phyloP scores from a whole-genome alignment of 225 moss, liverwort and hornwort genomes.

The Takakia lepidozioides region DNA sequence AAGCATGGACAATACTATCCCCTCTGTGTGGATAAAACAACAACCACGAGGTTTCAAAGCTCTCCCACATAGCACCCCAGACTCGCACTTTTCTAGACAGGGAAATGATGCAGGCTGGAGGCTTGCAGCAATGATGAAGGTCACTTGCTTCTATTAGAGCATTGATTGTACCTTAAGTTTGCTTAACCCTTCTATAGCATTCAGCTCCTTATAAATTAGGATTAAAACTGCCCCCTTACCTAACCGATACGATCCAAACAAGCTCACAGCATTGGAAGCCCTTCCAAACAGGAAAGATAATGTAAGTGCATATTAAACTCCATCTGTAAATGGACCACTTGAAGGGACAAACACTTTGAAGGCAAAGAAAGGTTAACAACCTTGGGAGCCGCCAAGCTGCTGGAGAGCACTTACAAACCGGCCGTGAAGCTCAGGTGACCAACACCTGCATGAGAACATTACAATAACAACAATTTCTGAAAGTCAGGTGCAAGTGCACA shows the following conservation, averaged over 20 bases:
- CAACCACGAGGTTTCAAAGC: background rate
- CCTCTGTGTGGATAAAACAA: background rate
- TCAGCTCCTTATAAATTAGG: too few species aligned
- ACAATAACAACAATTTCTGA: background rate
- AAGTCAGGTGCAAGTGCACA: background rate
- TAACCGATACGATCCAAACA: too few species aligned
- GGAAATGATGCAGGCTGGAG: too few species aligned
- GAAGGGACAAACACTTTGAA: background rate
- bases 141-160: too few species aligned
- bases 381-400: conserved; percentile 70
- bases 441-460: conserved; percentile 36
- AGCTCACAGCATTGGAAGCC: background rate
- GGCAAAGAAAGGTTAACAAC: conserved; percentile 14
- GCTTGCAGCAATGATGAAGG: too few species aligned
- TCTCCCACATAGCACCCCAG: too few species aligned
- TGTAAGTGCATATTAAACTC: background rate
- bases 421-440: conserved; percentile 59
- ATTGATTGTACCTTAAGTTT: too few species aligned
- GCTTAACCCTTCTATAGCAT: too few species aligned
- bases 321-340: background rate
- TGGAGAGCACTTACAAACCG: conserved; percentile 52
- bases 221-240: too few species aligned
- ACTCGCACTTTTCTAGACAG: too few species aligned
- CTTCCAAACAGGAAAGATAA: background rate
- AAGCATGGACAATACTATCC: background rate